Evolutionary conservation across 2,329 filamentous ascomycete genomes (phyloP).

Genomic region (Cladophialophora chaetospira): DNA sequence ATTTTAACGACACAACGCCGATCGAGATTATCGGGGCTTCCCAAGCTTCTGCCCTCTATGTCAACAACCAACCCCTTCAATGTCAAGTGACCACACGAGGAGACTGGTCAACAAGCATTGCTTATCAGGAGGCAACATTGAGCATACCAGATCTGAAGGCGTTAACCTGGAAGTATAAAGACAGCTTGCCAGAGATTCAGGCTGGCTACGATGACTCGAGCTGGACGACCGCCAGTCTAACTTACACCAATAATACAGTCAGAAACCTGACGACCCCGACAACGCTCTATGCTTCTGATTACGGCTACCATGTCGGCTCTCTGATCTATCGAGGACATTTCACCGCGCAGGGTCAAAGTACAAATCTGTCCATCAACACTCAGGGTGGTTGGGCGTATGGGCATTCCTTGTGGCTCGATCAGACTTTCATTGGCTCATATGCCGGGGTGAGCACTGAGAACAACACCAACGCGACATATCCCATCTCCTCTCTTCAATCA

Average conservation of each 20-base stretch:
- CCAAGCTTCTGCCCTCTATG: constrained; percentile 39
- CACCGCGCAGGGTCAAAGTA: constrained; percentile 58
- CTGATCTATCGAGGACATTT: constrained; percentile 73
- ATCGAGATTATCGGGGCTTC: constrained; percentile 69
- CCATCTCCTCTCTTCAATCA: constrained; percentile 52
- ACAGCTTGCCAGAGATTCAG: constrained; percentile 70
- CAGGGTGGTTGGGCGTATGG: constrained; percentile 70
- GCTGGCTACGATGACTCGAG: constrained; percentile 66
- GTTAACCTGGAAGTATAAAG: constrained; percentile 68
- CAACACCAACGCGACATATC: constrained; percentile 59
- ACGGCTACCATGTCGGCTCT: constrained; percentile 70
- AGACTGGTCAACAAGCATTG: background rate
- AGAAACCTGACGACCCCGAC: constrained; percentile 59
- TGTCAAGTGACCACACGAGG: background rate
- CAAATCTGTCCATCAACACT: constrained; percentile 56
- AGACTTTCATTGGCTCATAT: constrained; percentile 65
- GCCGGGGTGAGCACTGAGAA: constrained; percentile 55
- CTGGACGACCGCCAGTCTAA: constrained; percentile 65
- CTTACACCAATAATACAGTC: constrained; percentile 62
- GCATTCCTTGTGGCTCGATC: constrained; percentile 66
- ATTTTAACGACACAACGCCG: constrained; percentile 69
- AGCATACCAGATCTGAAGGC: constrained; percentile 59
- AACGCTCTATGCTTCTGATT: constrained; percentile 69
- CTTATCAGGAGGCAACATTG: constrained; percentile 47
- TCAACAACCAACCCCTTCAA: background rate